Base-by-base conservation (phyloP, 106 monocot genomes). In the Acorus calamus region DNA sequence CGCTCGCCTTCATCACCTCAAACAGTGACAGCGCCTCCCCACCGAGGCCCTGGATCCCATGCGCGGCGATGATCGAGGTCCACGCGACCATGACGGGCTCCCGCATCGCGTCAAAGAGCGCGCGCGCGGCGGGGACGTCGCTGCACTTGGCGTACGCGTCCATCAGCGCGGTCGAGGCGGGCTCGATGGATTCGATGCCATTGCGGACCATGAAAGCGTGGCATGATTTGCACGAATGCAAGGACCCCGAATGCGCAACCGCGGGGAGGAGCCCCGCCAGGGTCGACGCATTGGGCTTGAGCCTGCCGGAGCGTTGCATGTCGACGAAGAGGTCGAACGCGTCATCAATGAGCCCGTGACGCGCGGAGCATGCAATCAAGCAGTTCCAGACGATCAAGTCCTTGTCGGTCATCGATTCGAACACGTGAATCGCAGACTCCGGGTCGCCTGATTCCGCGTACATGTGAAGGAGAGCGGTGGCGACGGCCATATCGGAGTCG, bases 11-110 rank as follows among this genome's bases (percentile, higher is more conserved):
- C 74, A 83, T 80, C 53, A 3, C 60, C 2, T 66, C 49, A 6
- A 79, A 79, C 67, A 77, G 47, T 0, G 11, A 42, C n/a, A 86
- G 2, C 0, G 74, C 76, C 0, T 10, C 58, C 7, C 6, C 52
- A 0, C 66, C 86, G n/a, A 41, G 53, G 3, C 82, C 86, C 12
- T 82, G 73, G 10, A 67, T 10, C 0, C 76, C 76, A 6, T 73
- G 28, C 46, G 28, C 28, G 28, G 28, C 28, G 28, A 28, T 28
- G 28, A 28, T 28, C 28, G 28, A 28, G 65, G 11, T 73, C 3
- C 56, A 57, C 56, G 66, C 66, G 61, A 74, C 66, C 53, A 73
- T 50, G 52, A 56, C 53, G 42, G 41, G 56, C 4, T 45, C 66
- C 7, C 44, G 44, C 60, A 74, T 60, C 3, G 28, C 11, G 41